Percentiles rank a stretch among this genome's conserved stretches.
Evolutionary conservation across 768 basidiomycete genomes (phyloP).

Genomic region (Xerocomus spinulosus): DNA sequence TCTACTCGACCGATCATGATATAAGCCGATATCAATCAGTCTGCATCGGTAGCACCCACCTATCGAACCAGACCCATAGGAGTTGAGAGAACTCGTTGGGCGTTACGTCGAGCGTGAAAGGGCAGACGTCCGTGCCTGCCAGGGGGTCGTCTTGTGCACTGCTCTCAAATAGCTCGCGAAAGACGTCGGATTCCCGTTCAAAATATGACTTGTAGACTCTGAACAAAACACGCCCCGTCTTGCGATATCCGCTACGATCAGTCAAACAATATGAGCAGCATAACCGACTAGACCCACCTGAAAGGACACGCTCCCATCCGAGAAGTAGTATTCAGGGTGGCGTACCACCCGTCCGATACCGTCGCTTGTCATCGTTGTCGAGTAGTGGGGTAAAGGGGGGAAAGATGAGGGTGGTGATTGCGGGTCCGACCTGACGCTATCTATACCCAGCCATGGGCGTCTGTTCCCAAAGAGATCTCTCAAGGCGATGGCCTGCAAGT

Average conservation of each 20-base stretch:
- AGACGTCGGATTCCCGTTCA: conserved; percentile 48
- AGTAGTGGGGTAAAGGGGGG: not conserved
- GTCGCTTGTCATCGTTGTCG: conserved; percentile 13
- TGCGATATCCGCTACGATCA: conserved; percentile 7
- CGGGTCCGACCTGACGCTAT: conserved; percentile 9
- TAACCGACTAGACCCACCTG: conserved; percentile 10
- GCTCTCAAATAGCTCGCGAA: conserved; percentile 33
- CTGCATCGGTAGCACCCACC: conserved; percentile 29
- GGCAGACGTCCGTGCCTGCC: conserved; percentile 32
- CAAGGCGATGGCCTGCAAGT: conserved; percentile 5
- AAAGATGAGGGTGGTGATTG: not conserved
- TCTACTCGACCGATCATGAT: conserved; percentile 29
- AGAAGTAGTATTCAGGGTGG: conserved; percentile 9
- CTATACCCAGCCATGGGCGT: conserved; percentile 9
- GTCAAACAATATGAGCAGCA: not conserved
- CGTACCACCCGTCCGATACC: conserved; percentile 4
- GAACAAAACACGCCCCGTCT: conserved; percentile 52
- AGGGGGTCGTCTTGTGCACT: conserved; percentile 30
- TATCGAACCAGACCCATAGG: conserved; percentile 57
- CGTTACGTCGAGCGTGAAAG: conserved; percentile 42
- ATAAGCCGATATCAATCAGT: not conserved
- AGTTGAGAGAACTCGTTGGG: conserved; percentile 46
- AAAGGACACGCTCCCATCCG: conserved; percentile 13
- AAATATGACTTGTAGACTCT: conserved; percentile 57
- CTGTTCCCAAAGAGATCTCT: conserved; percentile 18